These are phyloP conservation scores for Polysphondylium violaceum DNA, from an alignment of 78 protist genomes.

Conservation along the genomic window DNA sequence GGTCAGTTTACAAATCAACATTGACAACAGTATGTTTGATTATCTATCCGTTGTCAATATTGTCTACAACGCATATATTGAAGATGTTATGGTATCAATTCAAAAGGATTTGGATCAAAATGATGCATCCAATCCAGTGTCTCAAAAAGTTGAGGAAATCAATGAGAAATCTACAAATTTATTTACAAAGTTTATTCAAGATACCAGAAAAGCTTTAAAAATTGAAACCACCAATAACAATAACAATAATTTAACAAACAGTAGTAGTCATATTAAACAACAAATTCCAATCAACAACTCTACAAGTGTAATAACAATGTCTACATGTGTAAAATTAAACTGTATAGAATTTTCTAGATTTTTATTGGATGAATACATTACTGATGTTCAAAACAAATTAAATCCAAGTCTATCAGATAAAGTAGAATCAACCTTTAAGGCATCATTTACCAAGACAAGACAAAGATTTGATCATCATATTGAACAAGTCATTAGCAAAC, in stretches of 20 bases:
- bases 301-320: too few species aligned
- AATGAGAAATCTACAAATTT: background rate
- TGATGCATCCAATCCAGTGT: background rate
- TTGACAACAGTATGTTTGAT: constrained; percentile 13
- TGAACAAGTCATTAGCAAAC: constrained; percentile 39
- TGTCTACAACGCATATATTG: constrained; percentile 15
- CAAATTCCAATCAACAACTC: constrained; percentile 4
- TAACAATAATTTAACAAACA: background rate
- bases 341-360: constrained; percentile 42
- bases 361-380: constrained; percentile 28
- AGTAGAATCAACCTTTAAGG: constrained; percentile 7
- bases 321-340: constrained; percentile 53
- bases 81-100: background rate
- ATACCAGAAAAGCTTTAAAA: too few species aligned
- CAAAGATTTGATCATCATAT: constrained; percentile 22
- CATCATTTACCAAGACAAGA: constrained; percentile 7
- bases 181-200: constrained; percentile 2
- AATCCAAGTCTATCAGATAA: background rate
- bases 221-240: background rate
- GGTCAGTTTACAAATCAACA: background rate
- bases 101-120: background rate
- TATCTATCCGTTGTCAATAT: background rate
- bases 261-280: background rate
- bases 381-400: background rate
- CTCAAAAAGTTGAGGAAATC: constrained; percentile 19